Evolutionary conservation across 495 filamentous ascomycete species (phyloP).

Genomic region (Xylona heveae): DNA sequence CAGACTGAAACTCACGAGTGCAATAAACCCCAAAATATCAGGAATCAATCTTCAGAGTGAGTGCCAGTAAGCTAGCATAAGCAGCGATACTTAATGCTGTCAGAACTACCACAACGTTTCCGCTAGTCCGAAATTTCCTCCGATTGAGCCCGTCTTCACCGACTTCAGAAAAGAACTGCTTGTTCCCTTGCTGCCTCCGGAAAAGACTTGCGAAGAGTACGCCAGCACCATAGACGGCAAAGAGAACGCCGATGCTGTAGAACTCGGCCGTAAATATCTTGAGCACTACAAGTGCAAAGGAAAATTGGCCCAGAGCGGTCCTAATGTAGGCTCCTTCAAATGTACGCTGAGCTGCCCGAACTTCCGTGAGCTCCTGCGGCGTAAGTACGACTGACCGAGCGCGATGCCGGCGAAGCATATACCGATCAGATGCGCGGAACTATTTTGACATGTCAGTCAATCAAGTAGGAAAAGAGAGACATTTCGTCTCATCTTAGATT

Average conservation of each 20-base stretch:
- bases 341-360: conserved; percentile 83
- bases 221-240: conserved; percentile 29
- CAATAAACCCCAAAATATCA: conserved; percentile 1
- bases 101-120: conserved; percentile 23
- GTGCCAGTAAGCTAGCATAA: conserved; percentile 15
- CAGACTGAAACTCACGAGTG: no score
- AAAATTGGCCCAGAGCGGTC: conserved; percentile 84
- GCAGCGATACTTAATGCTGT: conserved; percentile 6
- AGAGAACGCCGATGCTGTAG: conserved; percentile 7
- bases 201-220: conserved; percentile 63
- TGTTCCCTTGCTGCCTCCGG: conserved; percentile 72
- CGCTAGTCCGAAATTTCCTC: conserved; percentile 78
- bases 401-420: conserved; percentile 49
- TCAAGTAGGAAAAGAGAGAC: no score
- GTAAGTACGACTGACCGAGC: conserved; percentile 70
- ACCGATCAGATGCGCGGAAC: neutral
- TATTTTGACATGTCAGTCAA: neutral
- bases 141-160: conserved; percentile 41
- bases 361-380: conserved; percentile 67
- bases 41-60: conserved; percentile 15
- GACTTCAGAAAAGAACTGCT: conserved; percentile 71
- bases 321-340: conserved; percentile 96
- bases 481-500: no score
- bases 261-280: conserved; percentile 34
- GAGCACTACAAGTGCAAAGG: conserved; percentile 79